phyloP scores from a whole-genome alignment of 352 stramenopile species.

The Phytophthora vignae region DNA sequence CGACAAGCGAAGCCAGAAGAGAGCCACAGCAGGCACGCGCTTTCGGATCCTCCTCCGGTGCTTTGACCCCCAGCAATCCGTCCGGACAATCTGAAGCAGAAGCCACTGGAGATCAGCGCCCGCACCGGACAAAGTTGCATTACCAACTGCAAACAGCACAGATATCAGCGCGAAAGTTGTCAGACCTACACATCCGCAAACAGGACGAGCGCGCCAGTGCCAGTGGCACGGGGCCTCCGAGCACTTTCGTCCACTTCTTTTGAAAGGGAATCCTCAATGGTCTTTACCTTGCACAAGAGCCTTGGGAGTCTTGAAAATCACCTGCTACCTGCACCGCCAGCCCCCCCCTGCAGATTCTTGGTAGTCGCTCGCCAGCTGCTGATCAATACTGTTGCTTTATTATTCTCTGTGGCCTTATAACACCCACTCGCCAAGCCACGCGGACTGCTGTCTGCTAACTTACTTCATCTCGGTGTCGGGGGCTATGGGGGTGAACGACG shows the following conservation, averaged over 20 bases:
- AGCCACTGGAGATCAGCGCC: slow-evolving; percentile 10
- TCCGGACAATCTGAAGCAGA: slow-evolving; percentile 7
- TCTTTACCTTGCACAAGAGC: not conserved
- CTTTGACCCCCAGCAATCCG: slow-evolving; percentile 1
- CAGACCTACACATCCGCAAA: slow-evolving; percentile 12
- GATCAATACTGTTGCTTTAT: slow-evolving; percentile 39
- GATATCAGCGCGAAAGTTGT: slow-evolving; percentile 15
- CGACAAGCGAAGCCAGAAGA: slow-evolving; percentile 2
- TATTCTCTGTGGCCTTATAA: slow-evolving; percentile 30
- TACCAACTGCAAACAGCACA: slow-evolving; percentile 33
- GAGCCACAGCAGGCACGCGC: slow-evolving; percentile 7
- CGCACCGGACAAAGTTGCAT: slow-evolving; percentile 21
- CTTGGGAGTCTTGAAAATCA: not conserved
- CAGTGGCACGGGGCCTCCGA: not conserved
- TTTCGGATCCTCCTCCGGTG: not conserved
- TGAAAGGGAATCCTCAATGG: slow-evolving; percentile 15
- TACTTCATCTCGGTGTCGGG: slow-evolving; percentile 43
- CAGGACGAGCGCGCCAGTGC: slow-evolving; percentile 1
- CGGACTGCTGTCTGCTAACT: slow-evolving; percentile 23
- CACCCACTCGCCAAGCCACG: slow-evolving; percentile 9
- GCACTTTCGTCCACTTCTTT: slow-evolving; percentile 17
- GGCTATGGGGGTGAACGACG: slow-evolving; percentile 31
- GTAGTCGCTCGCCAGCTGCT: slow-evolving; percentile 10
- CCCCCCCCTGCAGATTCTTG: slow-evolving; percentile 4
- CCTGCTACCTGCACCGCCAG: not conserved